Percentiles rank a stretch among this genome's conserved stretches.
Conservation (phyloP, 2,329 filamentous ascomycete species). For the Pseudocercospora crystallina region DNA sequence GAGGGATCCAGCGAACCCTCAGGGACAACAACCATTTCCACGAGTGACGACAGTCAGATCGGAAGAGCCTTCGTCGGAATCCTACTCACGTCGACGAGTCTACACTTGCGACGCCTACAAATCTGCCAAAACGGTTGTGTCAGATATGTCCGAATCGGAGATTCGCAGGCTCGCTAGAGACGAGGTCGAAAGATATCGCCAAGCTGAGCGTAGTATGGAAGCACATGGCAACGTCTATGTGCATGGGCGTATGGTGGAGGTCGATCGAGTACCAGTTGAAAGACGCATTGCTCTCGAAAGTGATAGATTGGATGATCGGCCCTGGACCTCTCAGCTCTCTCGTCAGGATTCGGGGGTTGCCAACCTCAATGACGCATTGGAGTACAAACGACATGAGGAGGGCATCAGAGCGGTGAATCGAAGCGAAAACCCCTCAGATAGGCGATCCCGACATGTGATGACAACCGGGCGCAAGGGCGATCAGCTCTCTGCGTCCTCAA, state of each 20-base stretch:
- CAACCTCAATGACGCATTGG: background rate
- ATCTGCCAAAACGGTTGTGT: too few relatives aligned
- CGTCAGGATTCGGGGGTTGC: constrained; percentile 8
- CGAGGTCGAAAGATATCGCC: constrained; percentile 35
- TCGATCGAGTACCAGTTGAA: constrained; percentile 22
- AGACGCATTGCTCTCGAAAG: constrained; percentile 26
- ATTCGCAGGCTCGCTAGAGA: constrained; percentile 35
- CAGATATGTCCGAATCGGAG: constrained; percentile 17
- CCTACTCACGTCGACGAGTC: too few relatives aligned
- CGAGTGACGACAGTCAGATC: too few relatives aligned
- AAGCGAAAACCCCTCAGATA: too few relatives aligned
- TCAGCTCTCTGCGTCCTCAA: background rate
- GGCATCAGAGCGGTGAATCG: too few relatives aligned
- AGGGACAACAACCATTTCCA: too few relatives aligned
- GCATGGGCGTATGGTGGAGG: constrained; percentile 31
- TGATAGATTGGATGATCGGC: constrained; percentile 17
- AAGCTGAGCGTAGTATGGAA: constrained; percentile 35
- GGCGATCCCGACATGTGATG: too few relatives aligned
- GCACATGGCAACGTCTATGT: constrained; percentile 31
- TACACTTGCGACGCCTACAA: too few relatives aligned
- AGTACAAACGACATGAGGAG: constrained; percentile 1
- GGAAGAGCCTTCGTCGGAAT: too few relatives aligned
- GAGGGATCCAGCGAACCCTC: too few relatives aligned
- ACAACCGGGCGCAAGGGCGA: too few relatives aligned
- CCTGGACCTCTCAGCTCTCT: constrained; percentile 13